Evolutionary conservation across 371 early-diverging fungal genomes (phyloP), one percentile per base, ranked within the genome.

Genomic region (Mucor piriformis): DNA sequence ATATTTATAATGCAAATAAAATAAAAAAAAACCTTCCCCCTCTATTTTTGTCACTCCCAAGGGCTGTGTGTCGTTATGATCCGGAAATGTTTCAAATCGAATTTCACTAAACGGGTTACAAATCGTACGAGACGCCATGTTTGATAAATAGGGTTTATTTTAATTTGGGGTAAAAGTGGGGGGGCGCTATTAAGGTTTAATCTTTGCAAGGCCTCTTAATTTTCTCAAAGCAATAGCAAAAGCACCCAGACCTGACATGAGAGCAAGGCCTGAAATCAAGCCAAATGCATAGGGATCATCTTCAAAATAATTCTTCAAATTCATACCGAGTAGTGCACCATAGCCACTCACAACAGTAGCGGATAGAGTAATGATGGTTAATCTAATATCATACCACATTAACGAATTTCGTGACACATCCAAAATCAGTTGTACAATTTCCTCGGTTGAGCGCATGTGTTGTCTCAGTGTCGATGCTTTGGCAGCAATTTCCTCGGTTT

Each of bases 241-340:
- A 0, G 65, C 78, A 35, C 74, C 73, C 11, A 63, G 4, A 18
- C 78, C 78, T 11, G 75, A 66, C 44, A 66, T 59, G n/a, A 83
- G 49, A 0, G 88, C 88, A 6, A 80, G 61, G 10, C 82, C 78
- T 2, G 83, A 76, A 6, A 90, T 83, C 11, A 84, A 54, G 11
- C 76, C 77, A 67, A 94, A 93, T 0, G 88, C 89, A 54, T 79
- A 72, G 0, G 89, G 88, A 40, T 88, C 76, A 10, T 71, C 65
- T 59, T 95, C 95, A 49, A 92, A 77, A 47, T 81, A 77, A 56
- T 83, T 91, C 52, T 77, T 72, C 61, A 95, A 68, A 70, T 95
- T 95, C 96, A 95, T 95, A 32, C 96, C 96, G 55, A 94, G 91
- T 16, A 95, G 64, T 6, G 92, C 88, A 16, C 92, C 93, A 18